phyloP scores from a whole-genome alignment of 176 grass and related monocot genomes.

The Thalia dealbata region DNA sequence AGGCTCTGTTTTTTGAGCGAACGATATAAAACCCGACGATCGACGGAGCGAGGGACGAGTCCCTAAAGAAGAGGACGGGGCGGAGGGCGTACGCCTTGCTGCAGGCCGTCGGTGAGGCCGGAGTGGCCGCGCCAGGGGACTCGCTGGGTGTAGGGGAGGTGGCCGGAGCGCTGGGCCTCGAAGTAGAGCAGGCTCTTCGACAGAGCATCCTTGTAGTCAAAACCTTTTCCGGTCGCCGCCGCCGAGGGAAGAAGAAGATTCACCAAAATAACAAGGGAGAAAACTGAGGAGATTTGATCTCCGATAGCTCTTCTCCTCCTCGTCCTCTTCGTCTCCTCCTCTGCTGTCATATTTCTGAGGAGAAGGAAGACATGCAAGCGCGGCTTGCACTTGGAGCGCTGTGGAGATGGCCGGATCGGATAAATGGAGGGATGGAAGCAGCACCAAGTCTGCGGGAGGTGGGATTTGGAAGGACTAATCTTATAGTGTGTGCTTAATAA shows the following conservation, averaged over 20 bases:
- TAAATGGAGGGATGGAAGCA: too few relatives aligned
- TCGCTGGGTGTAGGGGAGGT: constrained; percentile 8
- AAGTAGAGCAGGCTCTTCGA: constrained; percentile 12
- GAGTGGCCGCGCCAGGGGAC: constrained; percentile 11
- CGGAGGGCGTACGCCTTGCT: constrained; percentile 1
- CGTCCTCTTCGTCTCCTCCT: not conserved
- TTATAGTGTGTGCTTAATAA: not conserved
- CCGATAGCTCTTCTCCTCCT: too few relatives aligned
- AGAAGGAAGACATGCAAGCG: too few relatives aligned
- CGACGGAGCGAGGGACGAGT: too few relatives aligned
- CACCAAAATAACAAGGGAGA: not conserved
- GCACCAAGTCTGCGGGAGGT: too few relatives aligned
- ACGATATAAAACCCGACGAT: too few relatives aligned
- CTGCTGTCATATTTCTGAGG: not conserved
- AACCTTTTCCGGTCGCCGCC: not conserved
- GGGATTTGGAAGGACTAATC: too few relatives aligned
- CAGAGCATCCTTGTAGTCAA: constrained; percentile 12
- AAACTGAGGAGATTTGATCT: not conserved
- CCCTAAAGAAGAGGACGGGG: not conserved
- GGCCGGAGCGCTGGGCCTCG: constrained; percentile 13
- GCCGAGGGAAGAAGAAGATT: too few relatives aligned
- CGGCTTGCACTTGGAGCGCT: too few relatives aligned
- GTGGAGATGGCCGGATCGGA: too few relatives aligned
- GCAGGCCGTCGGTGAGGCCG: constrained; percentile 11
- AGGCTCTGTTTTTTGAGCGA: too few relatives aligned